phyloP scores from a whole-genome alignment of 768 basidiomycete genomes.

The Mrakia frigida region DNA sequence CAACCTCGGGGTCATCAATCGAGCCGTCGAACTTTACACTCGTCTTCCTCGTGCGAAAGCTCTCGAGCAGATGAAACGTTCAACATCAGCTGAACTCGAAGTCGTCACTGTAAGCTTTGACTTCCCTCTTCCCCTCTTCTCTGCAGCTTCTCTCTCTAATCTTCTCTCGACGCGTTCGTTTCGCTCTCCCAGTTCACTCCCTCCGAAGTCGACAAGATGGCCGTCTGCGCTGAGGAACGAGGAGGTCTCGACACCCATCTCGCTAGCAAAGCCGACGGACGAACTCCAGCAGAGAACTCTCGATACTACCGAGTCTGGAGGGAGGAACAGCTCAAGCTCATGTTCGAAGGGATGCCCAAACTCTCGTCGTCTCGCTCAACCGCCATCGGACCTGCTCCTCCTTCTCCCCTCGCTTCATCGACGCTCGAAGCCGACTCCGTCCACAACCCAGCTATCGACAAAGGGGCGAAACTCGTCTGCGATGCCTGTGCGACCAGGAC shows the following conservation, averaged over 20 bases:
- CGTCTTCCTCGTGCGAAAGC: conserved; percentile 5
- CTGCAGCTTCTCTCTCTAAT: not conserved
- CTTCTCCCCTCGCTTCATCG: not conserved
- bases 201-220: conserved; percentile 1
- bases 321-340: conserved; percentile 18
- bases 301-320: conserved; percentile 21
- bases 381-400: not conserved
- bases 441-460: not conserved
- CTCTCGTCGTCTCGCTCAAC: not conserved
- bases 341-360: conserved; percentile 9
- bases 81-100: conserved; percentile 15
- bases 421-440: conserved; percentile 17
- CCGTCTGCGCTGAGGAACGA: conserved; percentile 18
- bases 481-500: conserved; percentile 3
- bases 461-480: conserved; percentile 7
- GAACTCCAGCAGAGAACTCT: conserved; percentile 16
- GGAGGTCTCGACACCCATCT: conserved; percentile 27
- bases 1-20: not conserved
- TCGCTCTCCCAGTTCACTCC: not conserved
- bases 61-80: conserved; percentile 9
- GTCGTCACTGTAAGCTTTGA: conserved; percentile 7
- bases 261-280: conserved; percentile 13
- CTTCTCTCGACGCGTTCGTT: not conserved
- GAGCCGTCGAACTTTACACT: conserved; percentile 24
- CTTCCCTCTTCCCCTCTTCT: too few species aligned